Evolutionary conservation across 208 protist species (phyloP), one percentile per base, ranked within the genome.

Genomic region (Endotrypanum monterogeii): DNA sequence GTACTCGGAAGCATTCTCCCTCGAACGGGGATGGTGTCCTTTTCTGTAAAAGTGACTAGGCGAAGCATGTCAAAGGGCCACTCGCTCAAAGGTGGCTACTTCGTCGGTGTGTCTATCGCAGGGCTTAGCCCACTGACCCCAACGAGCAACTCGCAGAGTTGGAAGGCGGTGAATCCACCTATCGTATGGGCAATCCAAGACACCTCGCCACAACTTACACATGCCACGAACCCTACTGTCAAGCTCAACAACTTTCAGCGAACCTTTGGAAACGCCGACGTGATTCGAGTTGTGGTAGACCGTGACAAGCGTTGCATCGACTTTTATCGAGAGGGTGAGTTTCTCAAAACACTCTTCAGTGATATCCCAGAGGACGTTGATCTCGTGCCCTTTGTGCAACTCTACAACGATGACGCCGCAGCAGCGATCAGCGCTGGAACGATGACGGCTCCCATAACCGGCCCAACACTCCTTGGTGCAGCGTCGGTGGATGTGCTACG

Each of bases 171-270:
- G 46, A 94, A 92, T 74, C 93, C 93, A 25, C 93, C 93, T 25
- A 81, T 94, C 67, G 93, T 97, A 18, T 97, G 93, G 93, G 93
- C 93, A 0, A 82, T 97, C 58, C 93, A 97, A 74, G 93, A 97
- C 80, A 92, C 88, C 18, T 94, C 93, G 6, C 93, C 93, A 57
- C 93, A 97, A 80, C 84, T 97, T 48, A 83, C 91, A 39, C 89
- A 97, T 75, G 93, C 93, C 32, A 93, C 90, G 37, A 97, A 97
- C 78, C 93, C 93, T 28, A 93, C 90, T 6, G 91, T 97, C 52
- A 93, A 89, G 82, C 80, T 89, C 41, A 97, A 97, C 83, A 92
- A 90, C 78, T 97, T 96, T 72, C 86, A 96, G 75, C 88, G 93
- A 39, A 89, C 89, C 25, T 97, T 94, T 80, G 91, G 93, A 35